Evolutionary conservation across 192 early-diverging fungal species (phyloP), one percentile per base, ranked within the genome.

Genomic region (Gorgonomyces haynaldii): DNA sequence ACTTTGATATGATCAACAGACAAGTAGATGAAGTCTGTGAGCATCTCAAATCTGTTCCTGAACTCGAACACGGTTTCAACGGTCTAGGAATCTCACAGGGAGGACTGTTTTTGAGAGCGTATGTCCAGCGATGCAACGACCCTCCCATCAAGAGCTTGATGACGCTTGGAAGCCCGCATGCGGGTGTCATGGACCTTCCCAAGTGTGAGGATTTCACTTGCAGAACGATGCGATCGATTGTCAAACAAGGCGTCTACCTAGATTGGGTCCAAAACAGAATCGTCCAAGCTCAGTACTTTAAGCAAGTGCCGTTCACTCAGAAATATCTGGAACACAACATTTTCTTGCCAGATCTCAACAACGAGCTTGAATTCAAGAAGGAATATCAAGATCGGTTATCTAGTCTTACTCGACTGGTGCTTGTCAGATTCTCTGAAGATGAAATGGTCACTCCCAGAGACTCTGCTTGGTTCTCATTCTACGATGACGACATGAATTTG

Each of bases 281-380:
- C 3, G 66, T 98, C 6, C 95, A 89, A 67, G 95, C 92, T 2
- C 95, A 98, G 67, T 98, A 96, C 47, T 98, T 76, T 54, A 89
- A 89, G 63, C 69, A 83, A 40, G 67, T 73, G 0, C 54, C 47
- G 32, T 72, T 74, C n/a, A 45, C 79, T 20, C 70, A 79, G 28
- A 67, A 58, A 27, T 98, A 98, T 62, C 42, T 86, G 32, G 50
- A 79, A 43, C 60, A 65, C 51, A 88, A 80, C 51, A 80, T 87
- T 16, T 98, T 93, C 53, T 66, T 98, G 22, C 86, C 95, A 0
- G 78, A 83, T 40, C 67, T 94, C 37, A 98, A 98, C 56, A 82
- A 88, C 61, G 91, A 96, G 47, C 23, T 52, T 12, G 36, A 12
- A 19, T 31, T 65, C 38, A 85, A 86, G 45, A 30, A 39, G 19